These are phyloP conservation scores for Fraxinus sp. DNA, from an alignment of 305 asterid genomes.

Conservation along the genomic window DNA sequence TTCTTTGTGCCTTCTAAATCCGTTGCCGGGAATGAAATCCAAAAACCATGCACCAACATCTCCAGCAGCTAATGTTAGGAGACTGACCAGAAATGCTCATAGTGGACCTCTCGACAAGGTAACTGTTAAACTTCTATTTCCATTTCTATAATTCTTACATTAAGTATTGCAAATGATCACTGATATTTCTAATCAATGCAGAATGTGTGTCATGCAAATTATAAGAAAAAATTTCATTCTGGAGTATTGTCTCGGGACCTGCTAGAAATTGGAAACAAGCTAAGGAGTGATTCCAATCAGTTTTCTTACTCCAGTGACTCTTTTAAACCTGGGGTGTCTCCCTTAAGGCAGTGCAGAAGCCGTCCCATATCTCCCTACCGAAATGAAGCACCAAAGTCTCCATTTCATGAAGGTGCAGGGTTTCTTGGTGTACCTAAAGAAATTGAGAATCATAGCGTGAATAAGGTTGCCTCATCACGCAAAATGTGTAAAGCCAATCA, in stretches of 20 bases:
- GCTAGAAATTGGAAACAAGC: conserved; percentile 38
- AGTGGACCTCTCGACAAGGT: conserved; percentile 97
- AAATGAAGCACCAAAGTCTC: conserved; percentile 76
- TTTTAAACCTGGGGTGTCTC: conserved; percentile 50
- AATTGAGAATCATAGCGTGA: conserved; percentile 31
- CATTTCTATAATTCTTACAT: not conserved
- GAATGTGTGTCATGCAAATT: conserved; percentile 53
- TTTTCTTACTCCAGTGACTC: conserved; percentile 36
- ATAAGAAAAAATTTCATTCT: conserved; percentile 61
- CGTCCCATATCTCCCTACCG: conserved; percentile 83
- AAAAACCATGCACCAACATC: conserved; percentile 51
- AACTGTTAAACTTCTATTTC: conserved; percentile 2
- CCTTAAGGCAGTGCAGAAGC: conserved; percentile 57
- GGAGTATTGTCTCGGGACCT: conserved; percentile 67
- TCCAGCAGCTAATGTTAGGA: conserved; percentile 44
- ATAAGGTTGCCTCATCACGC: conserved; percentile 15
- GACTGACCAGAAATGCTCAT: conserved; percentile 62
- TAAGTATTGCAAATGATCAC: not conserved
- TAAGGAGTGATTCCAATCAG: conserved; percentile 32
- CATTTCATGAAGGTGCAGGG: conserved; percentile 70
- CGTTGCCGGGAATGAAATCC: conserved; percentile 51
- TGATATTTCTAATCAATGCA: conserved; percentile 32
- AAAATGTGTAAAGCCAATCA: conserved; percentile 15
- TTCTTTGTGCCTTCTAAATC: conserved; percentile 66
- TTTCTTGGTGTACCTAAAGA: conserved; percentile 74